Evolutionary conservation across 805 yeast species (phyloP).

Genomic region (Clavispora asparagi): DNA sequence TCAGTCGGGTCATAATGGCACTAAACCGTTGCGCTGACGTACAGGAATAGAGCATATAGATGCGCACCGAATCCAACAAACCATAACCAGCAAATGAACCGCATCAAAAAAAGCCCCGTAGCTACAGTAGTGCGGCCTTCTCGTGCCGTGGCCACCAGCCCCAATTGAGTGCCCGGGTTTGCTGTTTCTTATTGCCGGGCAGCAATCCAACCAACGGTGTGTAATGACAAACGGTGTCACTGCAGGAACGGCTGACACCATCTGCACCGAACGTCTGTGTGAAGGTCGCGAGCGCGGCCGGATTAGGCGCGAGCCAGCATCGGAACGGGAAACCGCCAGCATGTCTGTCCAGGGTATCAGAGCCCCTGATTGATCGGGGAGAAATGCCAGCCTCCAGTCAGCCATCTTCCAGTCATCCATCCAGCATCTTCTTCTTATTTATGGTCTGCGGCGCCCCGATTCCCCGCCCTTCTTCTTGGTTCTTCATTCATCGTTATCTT

Average conservation of each 20-base stretch:
- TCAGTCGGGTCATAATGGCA: too few relatives aligned
- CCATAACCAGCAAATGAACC: neutral
- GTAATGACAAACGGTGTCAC: too few relatives aligned
- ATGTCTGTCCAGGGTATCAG: neutral
- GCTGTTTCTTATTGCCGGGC: too few relatives aligned
- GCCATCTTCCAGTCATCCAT: neutral
- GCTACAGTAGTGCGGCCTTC: too few relatives aligned
- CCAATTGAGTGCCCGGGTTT: too few relatives aligned
- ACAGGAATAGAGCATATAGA: neutral
- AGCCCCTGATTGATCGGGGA: neutral
- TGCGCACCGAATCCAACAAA: neutral
- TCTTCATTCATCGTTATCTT: too few relatives aligned
- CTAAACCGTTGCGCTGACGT: neutral
- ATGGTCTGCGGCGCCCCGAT: neutral
- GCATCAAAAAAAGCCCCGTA: too few relatives aligned
- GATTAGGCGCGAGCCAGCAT: neutral
- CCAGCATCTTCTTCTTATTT: neutral
- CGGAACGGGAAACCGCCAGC: neutral
- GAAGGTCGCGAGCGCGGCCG: neutral
- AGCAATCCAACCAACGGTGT: too few relatives aligned
- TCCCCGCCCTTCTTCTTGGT: neutral
- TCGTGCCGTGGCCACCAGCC: too few relatives aligned
- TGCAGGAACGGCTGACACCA: too few relatives aligned
- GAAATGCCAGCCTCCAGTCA: neutral
- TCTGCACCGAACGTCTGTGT: neutral